phyloP scores from a whole-genome alignment of 106 monocot genomes.

The Apostasia ramifera region DNA sequence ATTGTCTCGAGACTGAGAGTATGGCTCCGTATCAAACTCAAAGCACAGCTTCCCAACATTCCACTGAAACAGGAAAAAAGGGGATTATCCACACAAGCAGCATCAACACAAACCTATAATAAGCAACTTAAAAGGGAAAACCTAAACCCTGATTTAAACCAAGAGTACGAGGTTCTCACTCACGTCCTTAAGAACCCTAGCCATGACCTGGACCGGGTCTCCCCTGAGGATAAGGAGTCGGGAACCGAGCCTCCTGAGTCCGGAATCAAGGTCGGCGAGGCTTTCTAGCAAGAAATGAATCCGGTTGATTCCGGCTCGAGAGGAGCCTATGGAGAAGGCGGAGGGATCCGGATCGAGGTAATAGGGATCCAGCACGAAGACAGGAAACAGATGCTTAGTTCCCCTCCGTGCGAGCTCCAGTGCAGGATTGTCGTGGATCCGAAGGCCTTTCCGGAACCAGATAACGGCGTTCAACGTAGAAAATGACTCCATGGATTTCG shows the following conservation, averaged over 20 bases:
- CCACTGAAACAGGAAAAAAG: constrained; percentile 37
- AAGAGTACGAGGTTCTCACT: background rate
- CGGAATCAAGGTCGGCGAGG: constrained; percentile 63
- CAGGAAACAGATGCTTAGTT: constrained; percentile 49
- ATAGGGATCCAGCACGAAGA: constrained; percentile 84
- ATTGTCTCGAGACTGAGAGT: constrained; percentile 36
- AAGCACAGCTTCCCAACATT: constrained; percentile 68
- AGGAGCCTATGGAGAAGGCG: constrained; percentile 65
- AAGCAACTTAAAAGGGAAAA: background rate
- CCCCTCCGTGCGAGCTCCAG: constrained; percentile 41
- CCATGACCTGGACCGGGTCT: constrained; percentile 41
- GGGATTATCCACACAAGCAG: too few relatives aligned
- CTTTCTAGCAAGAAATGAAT: constrained; percentile 80
- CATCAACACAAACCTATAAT: too few relatives aligned
- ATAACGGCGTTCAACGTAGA: constrained; percentile 38
- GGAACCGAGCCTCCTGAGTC: constrained; percentile 60
- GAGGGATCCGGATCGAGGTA: constrained; percentile 65
- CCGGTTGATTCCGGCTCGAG: constrained; percentile 53
- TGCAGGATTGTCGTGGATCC: constrained; percentile 94
- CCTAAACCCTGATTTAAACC: background rate
- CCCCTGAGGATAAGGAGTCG: constrained; percentile 64
- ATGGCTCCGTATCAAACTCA: constrained; percentile 84
- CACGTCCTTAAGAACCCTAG: constrained; percentile 49
- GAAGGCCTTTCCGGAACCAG: constrained; percentile 88
- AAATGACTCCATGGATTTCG: background rate